Conservation (phyloP, 164 flowering plant genomes). For the Dillenia turbinata region DNA sequence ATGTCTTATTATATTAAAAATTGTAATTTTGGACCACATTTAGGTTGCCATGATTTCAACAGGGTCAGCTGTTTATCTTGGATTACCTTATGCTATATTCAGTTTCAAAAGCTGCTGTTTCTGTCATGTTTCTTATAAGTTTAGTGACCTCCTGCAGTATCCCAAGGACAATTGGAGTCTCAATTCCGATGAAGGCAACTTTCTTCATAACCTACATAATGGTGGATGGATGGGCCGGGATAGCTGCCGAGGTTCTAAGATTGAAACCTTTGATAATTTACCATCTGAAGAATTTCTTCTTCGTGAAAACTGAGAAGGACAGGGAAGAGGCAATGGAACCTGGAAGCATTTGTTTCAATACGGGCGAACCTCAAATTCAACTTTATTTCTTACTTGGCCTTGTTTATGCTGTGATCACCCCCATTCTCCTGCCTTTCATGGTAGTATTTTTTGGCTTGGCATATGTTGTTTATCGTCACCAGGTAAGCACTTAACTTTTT, state of each 20-base stretch:
- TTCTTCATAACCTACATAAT: slow-evolving; percentile 89
- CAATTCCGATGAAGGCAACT: slow-evolving; percentile 95
- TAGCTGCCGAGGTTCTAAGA: slow-evolving; percentile 81
- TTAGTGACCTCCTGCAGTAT: slow-evolving; percentile 40
- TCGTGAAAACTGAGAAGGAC: slow-evolving; percentile 87
- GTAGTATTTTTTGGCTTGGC: slow-evolving; percentile 77
- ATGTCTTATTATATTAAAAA: too few species aligned
- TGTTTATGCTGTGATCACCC: slow-evolving; percentile 79
- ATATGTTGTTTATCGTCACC: slow-evolving; percentile 81
- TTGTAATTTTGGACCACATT: too few species aligned
- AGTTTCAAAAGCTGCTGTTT: too few species aligned
- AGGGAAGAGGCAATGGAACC: slow-evolving; percentile 94
- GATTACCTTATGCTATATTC: too few species aligned
- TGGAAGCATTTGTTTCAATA: slow-evolving; percentile 72
- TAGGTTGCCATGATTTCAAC: too few species aligned
- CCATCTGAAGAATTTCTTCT: slow-evolving; percentile 68
- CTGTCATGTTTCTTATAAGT: too few species aligned
- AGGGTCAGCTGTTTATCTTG: too few species aligned
- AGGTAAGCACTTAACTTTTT: slow-evolving; percentile 40
- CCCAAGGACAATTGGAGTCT: slow-evolving; percentile 65
- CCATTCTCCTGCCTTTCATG: slow-evolving; percentile 80
- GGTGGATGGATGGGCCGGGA: slow-evolving; percentile 99
- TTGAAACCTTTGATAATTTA: slow-evolving; percentile 67
- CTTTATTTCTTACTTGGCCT: slow-evolving; percentile 91
- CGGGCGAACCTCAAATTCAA: slow-evolving; percentile 85